Evolutionary conservation across 139 green algal species (phyloP), one percentile per base, ranked within the genome.

Genomic region (Zygnema cylindricum): DNA sequence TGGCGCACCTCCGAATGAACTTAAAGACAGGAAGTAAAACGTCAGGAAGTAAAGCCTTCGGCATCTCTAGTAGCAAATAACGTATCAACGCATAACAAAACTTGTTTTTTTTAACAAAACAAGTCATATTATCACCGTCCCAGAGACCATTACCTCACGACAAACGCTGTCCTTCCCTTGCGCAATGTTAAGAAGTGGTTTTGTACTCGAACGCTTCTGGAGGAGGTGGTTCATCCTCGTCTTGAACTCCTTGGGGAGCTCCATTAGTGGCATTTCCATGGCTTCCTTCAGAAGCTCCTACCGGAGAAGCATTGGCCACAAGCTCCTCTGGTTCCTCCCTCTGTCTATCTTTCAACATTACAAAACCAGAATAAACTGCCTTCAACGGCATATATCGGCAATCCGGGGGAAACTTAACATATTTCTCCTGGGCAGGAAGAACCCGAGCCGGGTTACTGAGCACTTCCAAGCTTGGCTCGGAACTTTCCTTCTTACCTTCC

Each of bases 381-480:
- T 96, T 94, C 42, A 87, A n/a, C n/a, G 85, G 93, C 54, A 89
- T 76, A 54, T 93, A 95, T 11, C 93, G 86, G 42, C 69, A 83
- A 42, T 55, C 91, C 1, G 92, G 55, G 55, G 75, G 54, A 57
- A 96, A 93, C 39, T 42, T 49, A 32, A 97, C 87, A 86, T 92
- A 95, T 69, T 86, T 91, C 69, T 95, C 94, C 93, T 98, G 95
- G 2, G 85, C 88, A 7, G 96, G 96, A 69, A 97, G 93, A 86
- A 99, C 95, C 25, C 97, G 93, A 0, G 94, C 91, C 0, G 97
- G 97, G 92, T 98, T 98, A 73, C 94, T 88, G 39, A 98, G 69
- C 23, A 77, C 89, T 88, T 96, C 94, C 76, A 69, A 95, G 63
- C 54, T 85, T 0, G 94, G 93, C 94, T 98, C 96, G 3, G 83